These are phyloP conservation scores for Zygoascus ofunaensis DNA, from an alignment of 805 yeast species.

Conservation along the genomic window DNA sequence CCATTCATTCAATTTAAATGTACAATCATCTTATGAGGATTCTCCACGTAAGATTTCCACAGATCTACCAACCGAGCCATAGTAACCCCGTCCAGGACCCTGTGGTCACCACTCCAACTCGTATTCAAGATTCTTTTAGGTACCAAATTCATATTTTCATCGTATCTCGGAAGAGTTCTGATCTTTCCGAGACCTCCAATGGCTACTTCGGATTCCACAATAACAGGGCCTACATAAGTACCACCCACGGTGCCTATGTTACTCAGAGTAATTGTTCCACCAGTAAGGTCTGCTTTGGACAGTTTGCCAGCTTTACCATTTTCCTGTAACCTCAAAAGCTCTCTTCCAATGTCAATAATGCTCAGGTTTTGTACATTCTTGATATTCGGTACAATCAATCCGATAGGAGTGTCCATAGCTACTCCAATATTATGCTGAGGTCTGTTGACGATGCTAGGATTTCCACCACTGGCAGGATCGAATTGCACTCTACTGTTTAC, in stretches of 20 bases:
- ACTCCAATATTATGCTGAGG: conserved; percentile 26
- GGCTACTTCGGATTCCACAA: conserved; percentile 27
- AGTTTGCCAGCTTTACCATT: conserved; percentile 22
- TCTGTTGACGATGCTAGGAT: conserved; percentile 21
- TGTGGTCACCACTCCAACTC: conserved; percentile 30
- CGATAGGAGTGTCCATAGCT: conserved; percentile 30
- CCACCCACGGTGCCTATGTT: conserved; percentile 30
- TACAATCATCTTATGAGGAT: conserved; percentile 16
- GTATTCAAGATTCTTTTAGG: conserved; percentile 23
- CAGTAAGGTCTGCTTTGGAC: conserved; percentile 22
- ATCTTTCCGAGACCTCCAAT: conserved; percentile 27
- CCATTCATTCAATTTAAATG: conserved; percentile 11
- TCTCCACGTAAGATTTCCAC: conserved; percentile 22
- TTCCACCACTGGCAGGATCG: conserved; percentile 11
- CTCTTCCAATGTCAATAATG: conserved; percentile 24
- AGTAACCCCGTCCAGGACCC: conserved; percentile 29
- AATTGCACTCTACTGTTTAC: conserved; percentile 21
- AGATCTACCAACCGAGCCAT: conserved; percentile 24
- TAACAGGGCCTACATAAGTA: conserved; percentile 28
- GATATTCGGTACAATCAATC: conserved; percentile 28
- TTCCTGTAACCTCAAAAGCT: conserved; percentile 23
- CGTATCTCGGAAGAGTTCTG: conserved; percentile 23
- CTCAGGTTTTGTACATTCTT: conserved; percentile 21
- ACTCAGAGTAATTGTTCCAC: conserved; percentile 27
- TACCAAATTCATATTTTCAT: conserved; percentile 18